A percentile compares a stretch with the other conserved stretches of the same genome.
These are phyloP conservation scores for Bathelium albidoporum DNA, from an alignment of 495 filamentous ascomycete species.

Conservation along the genomic window DNA sequence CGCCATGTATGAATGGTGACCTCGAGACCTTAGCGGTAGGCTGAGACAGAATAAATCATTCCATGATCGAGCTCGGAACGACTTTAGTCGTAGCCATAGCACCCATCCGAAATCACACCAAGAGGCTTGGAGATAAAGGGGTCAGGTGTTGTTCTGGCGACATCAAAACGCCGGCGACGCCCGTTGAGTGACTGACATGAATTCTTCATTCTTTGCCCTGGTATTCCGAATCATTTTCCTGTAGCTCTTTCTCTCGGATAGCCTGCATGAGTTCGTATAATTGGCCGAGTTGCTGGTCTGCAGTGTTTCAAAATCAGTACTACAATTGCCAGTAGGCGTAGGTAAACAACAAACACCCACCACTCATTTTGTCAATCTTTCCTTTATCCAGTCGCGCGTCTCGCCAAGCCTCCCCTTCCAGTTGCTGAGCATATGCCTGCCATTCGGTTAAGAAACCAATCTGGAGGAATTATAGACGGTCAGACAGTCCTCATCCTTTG, in stretches of 20 bases:
- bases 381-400: constrained; percentile 65
- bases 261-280: constrained; percentile 88
- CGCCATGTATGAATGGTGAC: neutral
- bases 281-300: constrained; percentile 89
- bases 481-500: neutral
- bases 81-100: too few species aligned
- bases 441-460: constrained; percentile 94
- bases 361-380: constrained; percentile 90
- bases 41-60: too few species aligned
- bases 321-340: constrained; percentile 2
- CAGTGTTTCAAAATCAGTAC: constrained; percentile 7
- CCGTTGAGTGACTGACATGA: neutral
- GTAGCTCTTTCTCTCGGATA: constrained; percentile 51
- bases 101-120: too few species aligned
- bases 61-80: too few species aligned
- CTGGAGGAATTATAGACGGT: constrained; percentile 32
- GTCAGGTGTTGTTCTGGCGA: too few species aligned
- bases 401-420: constrained; percentile 77
- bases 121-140: too few species aligned
- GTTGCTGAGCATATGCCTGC: constrained; percentile 84
- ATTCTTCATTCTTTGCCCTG: constrained; percentile 5
- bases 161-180: too few species aligned
- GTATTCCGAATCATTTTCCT: constrained; percentile 32
- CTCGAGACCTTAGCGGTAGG: neutral
- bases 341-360: constrained; percentile 41